Conservation (phyloP, 2,329 filamentous ascomycete genomes). For the Stachybotrys elegans region DNA sequence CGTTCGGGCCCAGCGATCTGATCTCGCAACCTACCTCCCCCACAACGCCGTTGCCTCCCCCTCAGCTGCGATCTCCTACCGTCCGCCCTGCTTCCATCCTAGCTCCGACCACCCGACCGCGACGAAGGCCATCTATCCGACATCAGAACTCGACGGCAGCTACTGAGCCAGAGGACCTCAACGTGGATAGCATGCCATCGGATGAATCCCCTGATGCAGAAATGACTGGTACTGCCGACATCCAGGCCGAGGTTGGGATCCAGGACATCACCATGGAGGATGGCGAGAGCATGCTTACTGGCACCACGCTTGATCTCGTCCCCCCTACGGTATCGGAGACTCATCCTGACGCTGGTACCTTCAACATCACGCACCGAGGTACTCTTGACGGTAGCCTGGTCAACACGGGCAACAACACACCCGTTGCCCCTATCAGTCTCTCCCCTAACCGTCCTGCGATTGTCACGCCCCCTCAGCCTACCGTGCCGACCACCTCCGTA, state of each 20-base stretch:
- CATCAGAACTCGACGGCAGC: conserved; percentile 89
- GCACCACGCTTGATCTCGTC: conserved; percentile 67
- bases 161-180: conserved; percentile 82
- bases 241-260: conserved; percentile 78
- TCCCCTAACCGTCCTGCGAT: conserved; percentile 69
- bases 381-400: conserved; percentile 80
- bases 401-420: conserved; percentile 63
- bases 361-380: conserved; percentile 87
- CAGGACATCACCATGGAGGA: conserved; percentile 78
- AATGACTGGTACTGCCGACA: conserved; percentile 73
- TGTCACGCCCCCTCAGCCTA: conserved; percentile 69
- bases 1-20: conserved; percentile 62
- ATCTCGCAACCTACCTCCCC: conserved; percentile 90
- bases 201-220: conserved; percentile 73
- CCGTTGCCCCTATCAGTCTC: conserved; percentile 63
- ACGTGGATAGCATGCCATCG: conserved; percentile 76
- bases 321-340: conserved; percentile 76
- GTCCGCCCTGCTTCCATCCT: conserved; percentile 48
- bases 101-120: conserved; percentile 48
- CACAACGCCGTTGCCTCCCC: conserved; percentile 72
- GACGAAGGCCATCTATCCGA: conserved; percentile 77
- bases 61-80: conserved; percentile 52
- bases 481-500: conserved; percentile 64
- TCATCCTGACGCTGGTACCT: conserved; percentile 77
- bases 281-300: conserved; percentile 72